These are phyloP conservation scores for Gentiana dahurica DNA, from an alignment of 257 asterid species.

Conservation along the genomic window DNA sequence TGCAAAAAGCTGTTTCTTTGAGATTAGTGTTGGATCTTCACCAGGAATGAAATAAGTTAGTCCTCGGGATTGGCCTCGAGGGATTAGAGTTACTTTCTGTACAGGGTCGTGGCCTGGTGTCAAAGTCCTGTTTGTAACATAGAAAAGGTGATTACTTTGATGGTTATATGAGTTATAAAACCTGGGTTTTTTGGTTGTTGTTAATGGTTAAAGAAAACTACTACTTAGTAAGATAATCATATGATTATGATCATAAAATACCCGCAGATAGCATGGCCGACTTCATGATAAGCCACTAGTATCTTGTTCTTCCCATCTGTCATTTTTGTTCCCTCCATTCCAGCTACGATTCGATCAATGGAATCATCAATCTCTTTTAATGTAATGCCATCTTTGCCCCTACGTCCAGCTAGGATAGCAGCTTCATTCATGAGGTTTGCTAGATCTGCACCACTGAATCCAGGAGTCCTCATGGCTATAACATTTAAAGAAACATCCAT, in stretches of 20 bases:
- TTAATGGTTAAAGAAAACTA: too few relatives aligned
- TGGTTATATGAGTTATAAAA: background rate
- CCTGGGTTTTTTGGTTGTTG: background rate
- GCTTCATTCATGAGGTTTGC: conserved; percentile 74
- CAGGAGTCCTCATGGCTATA: conserved; percentile 65
- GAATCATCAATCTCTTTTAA: conserved; percentile 48
- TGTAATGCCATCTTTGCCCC: conserved; percentile 43
- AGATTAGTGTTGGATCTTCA: conserved; percentile 45
- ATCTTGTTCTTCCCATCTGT: conserved; percentile 65
- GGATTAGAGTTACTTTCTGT: conserved; percentile 65
- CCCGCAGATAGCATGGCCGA: conserved; percentile 64
- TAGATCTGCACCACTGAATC: conserved; percentile 66
- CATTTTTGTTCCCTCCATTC: conserved; percentile 75
- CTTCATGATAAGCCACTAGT: conserved; percentile 54
- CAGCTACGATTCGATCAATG: conserved; percentile 59
- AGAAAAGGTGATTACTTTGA: background rate
- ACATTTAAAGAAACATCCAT: conserved; percentile 37
- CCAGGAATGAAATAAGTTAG: conserved; percentile 55
- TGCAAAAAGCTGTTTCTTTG: conserved; percentile 54
- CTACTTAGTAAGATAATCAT: too few relatives aligned
- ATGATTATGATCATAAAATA: conserved; percentile 15
- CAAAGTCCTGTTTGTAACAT: conserved; percentile 31
- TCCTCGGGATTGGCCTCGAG: conserved; percentile 79
- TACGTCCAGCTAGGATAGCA: conserved; percentile 62
- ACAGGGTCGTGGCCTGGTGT: conserved; percentile 59